A percentile compares a stretch with the other conserved stretches of the same genome.
Conservation (phyloP, 495 filamentous ascomycete genomes). For the Podospora sp. region DNA sequence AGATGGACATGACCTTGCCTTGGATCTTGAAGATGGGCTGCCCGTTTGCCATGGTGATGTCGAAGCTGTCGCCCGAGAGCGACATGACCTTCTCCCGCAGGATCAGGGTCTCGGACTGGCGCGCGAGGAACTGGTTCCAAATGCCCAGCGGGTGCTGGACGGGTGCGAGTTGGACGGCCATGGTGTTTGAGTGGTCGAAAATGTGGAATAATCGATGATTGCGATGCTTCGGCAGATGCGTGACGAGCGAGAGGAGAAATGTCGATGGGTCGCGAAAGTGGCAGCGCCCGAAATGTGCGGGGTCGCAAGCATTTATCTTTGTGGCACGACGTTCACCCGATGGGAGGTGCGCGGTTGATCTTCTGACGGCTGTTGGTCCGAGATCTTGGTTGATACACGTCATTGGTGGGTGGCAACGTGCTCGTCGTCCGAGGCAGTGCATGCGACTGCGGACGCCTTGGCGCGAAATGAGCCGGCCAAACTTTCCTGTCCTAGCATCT, state of each 20-base stretch:
- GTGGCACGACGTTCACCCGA: background rate
- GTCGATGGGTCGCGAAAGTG: background rate
- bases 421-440: background rate
- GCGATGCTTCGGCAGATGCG: background rate
- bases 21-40: constrained; percentile 55
- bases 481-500: background rate
- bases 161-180: constrained; percentile 31
- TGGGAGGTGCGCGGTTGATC: background rate
- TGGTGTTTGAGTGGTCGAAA: background rate
- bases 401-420: background rate
- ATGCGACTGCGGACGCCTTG: background rate
- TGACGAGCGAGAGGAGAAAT: background rate
- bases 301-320: background rate
- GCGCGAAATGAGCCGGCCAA: background rate
- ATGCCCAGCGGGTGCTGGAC: constrained; percentile 46
- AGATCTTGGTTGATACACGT: background rate
- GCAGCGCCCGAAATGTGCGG: background rate
- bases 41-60: constrained; percentile 51
- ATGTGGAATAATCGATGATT: background rate
- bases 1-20: constrained; percentile 45
- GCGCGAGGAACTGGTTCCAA: constrained; percentile 52
- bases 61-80: constrained; percentile 55
- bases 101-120: constrained; percentile 49
- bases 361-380: background rate
- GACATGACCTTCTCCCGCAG: constrained; percentile 60